phyloP scores from a whole-genome alignment of 345 rosid genomes.

The Aquilaria sinensis region DNA sequence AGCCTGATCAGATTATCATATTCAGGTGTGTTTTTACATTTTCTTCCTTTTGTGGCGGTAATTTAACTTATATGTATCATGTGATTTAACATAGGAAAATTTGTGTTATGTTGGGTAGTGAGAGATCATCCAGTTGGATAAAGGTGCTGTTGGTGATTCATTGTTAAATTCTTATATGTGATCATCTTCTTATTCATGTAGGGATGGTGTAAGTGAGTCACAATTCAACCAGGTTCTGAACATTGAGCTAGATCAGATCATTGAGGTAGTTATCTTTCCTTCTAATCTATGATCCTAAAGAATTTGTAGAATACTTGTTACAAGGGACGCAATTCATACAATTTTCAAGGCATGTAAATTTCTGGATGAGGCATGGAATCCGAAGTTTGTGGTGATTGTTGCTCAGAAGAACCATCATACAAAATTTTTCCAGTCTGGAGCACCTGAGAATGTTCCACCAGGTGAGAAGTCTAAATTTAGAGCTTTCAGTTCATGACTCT shows the following conservation, averaged over 20 bases:
- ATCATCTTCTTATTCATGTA: constrained; percentile 12
- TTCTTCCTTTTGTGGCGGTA: not conserved
- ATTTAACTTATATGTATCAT: not conserved
- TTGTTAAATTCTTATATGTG: no score
- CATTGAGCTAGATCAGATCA: constrained; percentile 73
- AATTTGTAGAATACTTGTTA: not conserved
- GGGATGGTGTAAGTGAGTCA: constrained; percentile 97
- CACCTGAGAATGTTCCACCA: constrained; percentile 83
- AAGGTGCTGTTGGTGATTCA: no score
- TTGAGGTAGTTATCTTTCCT: constrained; percentile 40
- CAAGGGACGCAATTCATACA: not conserved
- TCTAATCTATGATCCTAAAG: not conserved
- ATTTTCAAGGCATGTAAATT: constrained; percentile 73
- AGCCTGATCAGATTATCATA: constrained; percentile 83
- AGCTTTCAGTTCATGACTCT: no score
- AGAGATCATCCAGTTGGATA: no score
- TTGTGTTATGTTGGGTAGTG: not conserved
- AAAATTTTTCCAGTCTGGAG: constrained; percentile 60
- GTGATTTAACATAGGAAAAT: not conserved
- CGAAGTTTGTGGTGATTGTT: constrained; percentile 71
- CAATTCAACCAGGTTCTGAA: constrained; percentile 87
- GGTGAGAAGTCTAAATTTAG: constrained; percentile 28
- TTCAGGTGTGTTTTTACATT: constrained; percentile 27
- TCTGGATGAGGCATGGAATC: constrained; percentile 61
- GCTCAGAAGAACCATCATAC: constrained; percentile 95